Evolutionary conservation across 805 yeast species (phyloP), one percentile per base, ranked within the genome.

Genomic region (Limtongozyma cylindracea): DNA sequence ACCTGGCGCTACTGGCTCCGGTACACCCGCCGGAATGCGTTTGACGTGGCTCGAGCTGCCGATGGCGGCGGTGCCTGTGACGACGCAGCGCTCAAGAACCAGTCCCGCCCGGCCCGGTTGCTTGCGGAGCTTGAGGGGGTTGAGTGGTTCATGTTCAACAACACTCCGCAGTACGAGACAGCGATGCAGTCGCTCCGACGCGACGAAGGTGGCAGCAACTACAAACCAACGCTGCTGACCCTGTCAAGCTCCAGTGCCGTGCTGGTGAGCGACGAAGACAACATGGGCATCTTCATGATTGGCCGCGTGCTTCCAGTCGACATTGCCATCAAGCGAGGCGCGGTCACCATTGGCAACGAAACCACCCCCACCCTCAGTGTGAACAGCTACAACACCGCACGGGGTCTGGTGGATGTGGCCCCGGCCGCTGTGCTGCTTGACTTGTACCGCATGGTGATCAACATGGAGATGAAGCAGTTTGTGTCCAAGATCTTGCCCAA

Each of bases 1-100:
- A 74, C 91, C 0, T 88, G 96, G 96, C 45, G 91, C 27, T 84
- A 78, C 40, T 88, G 96, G 96, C 47, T 49, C 10, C 30, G 77
- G 23, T 45, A 49, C 4, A 31, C 44, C 16, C 49, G 56, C 8
- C 39, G 65, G 23, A 30, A 47, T 12, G 41, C 61, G 3, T 47
- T 44, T 17, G 42, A 49, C 22, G 34, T 30, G 13, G 30, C 39
- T 12, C 9, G 10, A 5, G n/a, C 20, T 4, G 36, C 33, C 8
- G 31, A 34, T 4, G 21, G 25, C 4, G 38, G 18, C 10, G 30
- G 19, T 5, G 29, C 27, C 16, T 10, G 25, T 9, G 17, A 24
- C 12, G 33, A 27, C 9, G 22, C 31, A 6, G 21, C 30, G 11
- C 4, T 10, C 5, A 9, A 17, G 10, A 9, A 5, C 11, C 65